Base-by-base conservation (phyloP, 345 rosid species). In the Rhizophora mangle region DNA sequence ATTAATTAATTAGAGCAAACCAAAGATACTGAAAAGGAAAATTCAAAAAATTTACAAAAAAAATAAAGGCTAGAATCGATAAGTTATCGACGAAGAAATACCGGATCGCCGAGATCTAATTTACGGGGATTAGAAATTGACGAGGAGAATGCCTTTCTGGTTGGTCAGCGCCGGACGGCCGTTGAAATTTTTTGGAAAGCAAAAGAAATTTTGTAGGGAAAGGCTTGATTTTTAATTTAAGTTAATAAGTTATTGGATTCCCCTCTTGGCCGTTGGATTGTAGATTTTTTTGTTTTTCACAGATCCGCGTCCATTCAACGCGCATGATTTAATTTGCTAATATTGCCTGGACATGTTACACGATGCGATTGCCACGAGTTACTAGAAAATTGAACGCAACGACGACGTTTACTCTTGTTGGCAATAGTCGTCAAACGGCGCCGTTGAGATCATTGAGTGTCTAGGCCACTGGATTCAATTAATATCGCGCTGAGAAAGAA, bases 31-130 rank as follows among this genome's bases (percentile, higher is more conserved):
- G 60, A 56, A 27, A 56, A 3, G 4, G 10, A 56, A 24, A 56
- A 3, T 24, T 21, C 6, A n/a, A 55, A 55, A 55, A 55, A 22
- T 1, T 8, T 55, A 21, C 4, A 55, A 21, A 55, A 9, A 22
- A 24, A 27, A 56, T 10, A 56, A 16, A 56, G 30, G 18, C 16
- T 13, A 13, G 13, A 43, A 13, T 43, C 18, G 49, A 13, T 43
- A 18, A 43, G 18, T 39, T 11, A 16, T 11, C 15, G 46, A 63
- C 20, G 56, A 63, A 47, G 13, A 43, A 60, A 36, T 60, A 73
- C 76, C 71, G 62, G 76, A 65, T 73, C 76, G 70, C 34, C 54
- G 66, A 66, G 76, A 73, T 73, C 76, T 49, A 43, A 65, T 57
- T 34, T 53, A 46, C 46, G 62, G 56, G 24, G 10, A 55, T n/a